Base-by-base conservation (phyloP, 73 alveolate species). In the Stentor coeruleus region DNA sequence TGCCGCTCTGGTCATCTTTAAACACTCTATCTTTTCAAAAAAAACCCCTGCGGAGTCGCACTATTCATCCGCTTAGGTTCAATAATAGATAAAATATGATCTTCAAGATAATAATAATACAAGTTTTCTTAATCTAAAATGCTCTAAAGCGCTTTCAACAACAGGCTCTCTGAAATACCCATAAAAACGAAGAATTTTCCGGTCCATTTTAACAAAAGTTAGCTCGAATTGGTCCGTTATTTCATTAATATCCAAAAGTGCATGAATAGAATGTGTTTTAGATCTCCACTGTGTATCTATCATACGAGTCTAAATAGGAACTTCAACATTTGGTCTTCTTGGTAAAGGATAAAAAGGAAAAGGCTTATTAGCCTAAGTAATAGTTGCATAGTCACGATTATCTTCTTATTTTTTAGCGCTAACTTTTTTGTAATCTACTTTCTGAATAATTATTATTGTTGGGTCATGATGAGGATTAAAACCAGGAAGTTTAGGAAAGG, bases 111-210 rank as follows among this genome's bases (percentile, higher is more conserved):
- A 90, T 85, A 93, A 87, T 80, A 89, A 75, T 3, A 85, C 89
- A 39, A 96, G 83, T 59, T 83, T 88, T 59, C 98, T 82, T 26
- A 96, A 86, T 39, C 98, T 85, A 86, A 85, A 91, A 86, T 91
- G 90, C 90, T 96, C 99, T 33, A 96, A 82, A 20, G 94, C 93
- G 83, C 96, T 87, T 86, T 96, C 99, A 42, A 93, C 97, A 1
- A 95, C 97, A 75, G 95, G 77, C 87, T 96, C 99, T 60, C 93
- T 94, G 96, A 96, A 96, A 77, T 85, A 96, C 28, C 98, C 98
- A 66, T 74, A 88, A 85, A 90, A 96, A 74, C 97, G 73, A 37
- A 96, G 91, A 41, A 95, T 98, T 88, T 95, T 88, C 81, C 95
- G 93, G 83, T 95, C 98, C 84, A 94, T 85, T 85, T 96, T 96